These are phyloP conservation scores for Penicillium angulare DNA, from an alignment of 495 filamentous ascomycete species.

Conservation along the genomic window DNA sequence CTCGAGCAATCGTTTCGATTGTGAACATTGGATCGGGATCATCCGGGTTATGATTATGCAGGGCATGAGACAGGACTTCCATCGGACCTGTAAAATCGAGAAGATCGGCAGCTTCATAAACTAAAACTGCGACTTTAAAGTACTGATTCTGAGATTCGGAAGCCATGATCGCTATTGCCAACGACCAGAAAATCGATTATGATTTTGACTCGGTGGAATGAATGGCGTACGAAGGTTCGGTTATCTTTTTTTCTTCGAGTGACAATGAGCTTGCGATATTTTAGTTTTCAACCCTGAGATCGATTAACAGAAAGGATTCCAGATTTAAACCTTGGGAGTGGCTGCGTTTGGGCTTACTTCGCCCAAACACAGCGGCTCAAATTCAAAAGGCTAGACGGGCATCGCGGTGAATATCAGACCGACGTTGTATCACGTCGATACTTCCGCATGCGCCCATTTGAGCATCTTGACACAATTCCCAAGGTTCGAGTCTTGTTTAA, in stretches of 20 bases:
- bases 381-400: constrained; percentile 1
- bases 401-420: constrained; percentile 13
- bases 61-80: constrained; percentile 47
- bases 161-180: constrained; percentile 16
- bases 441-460: background rate
- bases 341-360: background rate
- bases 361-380: background rate
- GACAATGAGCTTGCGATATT: background rate
- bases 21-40: constrained; percentile 30
- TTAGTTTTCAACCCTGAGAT: background rate
- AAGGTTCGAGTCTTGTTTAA: background rate
- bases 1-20: constrained; percentile 28
- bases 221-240: background rate
- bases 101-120: constrained; percentile 49
- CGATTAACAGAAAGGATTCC: background rate
- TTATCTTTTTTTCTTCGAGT: too few relatives aligned
- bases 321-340: background rate
- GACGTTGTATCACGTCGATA: constrained; percentile 12
- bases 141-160: constrained; percentile 8
- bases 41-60: constrained; percentile 29
- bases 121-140: constrained; percentile 36
- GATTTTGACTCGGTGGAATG: background rate
- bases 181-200: background rate
- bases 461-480: background rate
- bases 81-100: constrained; percentile 68